Base-by-base conservation (phyloP, 208 protist genomes). In the Plasmodiophora brassicae region DNA sequence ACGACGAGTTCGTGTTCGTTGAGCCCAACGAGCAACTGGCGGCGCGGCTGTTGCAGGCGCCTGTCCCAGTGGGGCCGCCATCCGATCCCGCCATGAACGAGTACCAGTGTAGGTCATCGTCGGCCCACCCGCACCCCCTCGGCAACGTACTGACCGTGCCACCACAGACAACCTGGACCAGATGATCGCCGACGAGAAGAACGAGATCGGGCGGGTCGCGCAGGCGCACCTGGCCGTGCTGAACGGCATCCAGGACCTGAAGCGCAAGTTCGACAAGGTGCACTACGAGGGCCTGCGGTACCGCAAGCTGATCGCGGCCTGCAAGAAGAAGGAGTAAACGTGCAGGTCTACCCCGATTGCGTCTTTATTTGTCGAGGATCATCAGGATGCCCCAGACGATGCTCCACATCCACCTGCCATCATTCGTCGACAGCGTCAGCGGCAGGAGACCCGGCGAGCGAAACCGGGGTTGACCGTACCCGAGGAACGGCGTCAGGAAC, bases 271-370 rank as follows among this genome's bases (percentile, higher is more conserved):
- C 65, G 65, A 78, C n/a, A 78, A 78, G n/a, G 41, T 38, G 5
- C 65, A 78, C n/a, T 78, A 78, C 65, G 65, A 78, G 41, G 65
- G 65, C 5, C n/a, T 78, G 41, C 65, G 65, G 41, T 78, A 78
- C n/a, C 65, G 65, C 41, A 78, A 78, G n/a, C 65, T 78, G 14
- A 78, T 78, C 65, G 65, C 65, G 5, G 32, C 65, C 14, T 78
- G 14, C 65, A 78, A 78, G 65, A 78, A 78, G 65, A 78, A 78
- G 65, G 65, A 78, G 65, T n/a, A n/a, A n/a, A n/a, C n/a, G n/a
- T n/a, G n/a, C n/a, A n/a, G n/a, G n/a, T n/a, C n/a, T n/a, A n/a
- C n/a, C n/a, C n/a, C n/a, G n/a, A n/a, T n/a, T n/a, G n/a, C n/a
- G n/a, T n/a, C n/a, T n/a, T n/a, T n/a, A n/a, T n/a, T n/a, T n/a